Evolutionary conservation across 1,284 basidiomycete genomes (phyloP), one percentile per base, ranked within the genome.

Genomic region (Microbotryum violaceum): DNA sequence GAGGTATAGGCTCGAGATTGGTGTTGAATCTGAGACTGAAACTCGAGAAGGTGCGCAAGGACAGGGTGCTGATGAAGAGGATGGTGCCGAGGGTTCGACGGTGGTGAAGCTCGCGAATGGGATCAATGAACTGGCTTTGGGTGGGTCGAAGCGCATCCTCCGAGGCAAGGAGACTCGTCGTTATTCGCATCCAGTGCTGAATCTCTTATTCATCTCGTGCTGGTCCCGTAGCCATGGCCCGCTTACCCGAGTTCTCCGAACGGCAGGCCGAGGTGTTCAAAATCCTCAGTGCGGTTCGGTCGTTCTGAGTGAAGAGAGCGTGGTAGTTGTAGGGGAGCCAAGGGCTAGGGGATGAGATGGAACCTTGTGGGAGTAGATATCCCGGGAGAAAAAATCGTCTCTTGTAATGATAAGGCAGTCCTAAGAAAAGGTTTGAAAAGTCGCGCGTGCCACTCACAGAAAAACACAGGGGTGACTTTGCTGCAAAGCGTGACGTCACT

Each of bases 181-280:
- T 9, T 31, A 31, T 31, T 8, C 31, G 31, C 31, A 31, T 31
- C 45, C 3, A 10, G 16, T 23, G 25, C n/a, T 9, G 2, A 7
- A 6, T 12, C n/a, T 6, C 29, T 27, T 31, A 12, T 1, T 4
- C 6, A 9, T 51, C 7, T 12, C 14, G 6, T 5, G 2, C 9
- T 5, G 6, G 4, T 42, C 23, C 27, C 33, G 23, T 54, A 64
- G 65, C 57, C 1, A 82, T 89, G 81, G 86, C 83, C 54, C 78
- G 77, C 71, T 74, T 90, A 63, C 79, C 78, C 63, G 82, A 84
- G 52, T 90, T 90, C 71, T 81, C 78, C 67, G 85, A 88, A 70
- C 73, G 86, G 56, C 86, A 88, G 74, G 79, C 79, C 3, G 79
- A 82, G 60, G 85, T 88, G 14, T 89, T 89, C 73, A 81, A 81